phyloP scores from a whole-genome alignment of 495 filamentous ascomycete species.

The Neurospora terricola region DNA sequence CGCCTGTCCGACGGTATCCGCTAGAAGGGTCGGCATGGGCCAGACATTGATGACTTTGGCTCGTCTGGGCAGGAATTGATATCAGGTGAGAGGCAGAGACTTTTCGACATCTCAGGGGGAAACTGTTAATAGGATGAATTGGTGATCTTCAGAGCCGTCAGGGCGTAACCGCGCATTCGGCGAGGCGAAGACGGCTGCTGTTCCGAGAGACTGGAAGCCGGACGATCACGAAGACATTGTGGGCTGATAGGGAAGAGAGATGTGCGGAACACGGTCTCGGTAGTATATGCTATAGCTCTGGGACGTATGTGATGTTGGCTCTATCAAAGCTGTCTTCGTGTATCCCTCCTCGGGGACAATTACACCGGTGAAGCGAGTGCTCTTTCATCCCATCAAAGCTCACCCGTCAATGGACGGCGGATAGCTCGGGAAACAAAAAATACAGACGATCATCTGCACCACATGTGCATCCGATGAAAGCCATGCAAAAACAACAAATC shows the following conservation, averaged over 20 bases:
- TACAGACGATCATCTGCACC: not conserved
- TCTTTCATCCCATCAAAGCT: not conserved
- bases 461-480: not conserved
- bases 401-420: not conserved
- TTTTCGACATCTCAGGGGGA: slow-evolving; percentile 7
- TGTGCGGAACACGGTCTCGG: not conserved
- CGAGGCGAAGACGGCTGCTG: not conserved
- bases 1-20: slow-evolving; percentile 17
- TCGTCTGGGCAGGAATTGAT: not conserved
- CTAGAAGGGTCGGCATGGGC: slow-evolving; percentile 4
- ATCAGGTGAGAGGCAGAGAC: slow-evolving; percentile 26
- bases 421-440: not conserved
- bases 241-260: slow-evolving; percentile 1
- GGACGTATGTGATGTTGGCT: not conserved
- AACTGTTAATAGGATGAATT: not conserved
- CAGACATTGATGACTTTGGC: not conserved
- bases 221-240: slow-evolving; percentile 5
- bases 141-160: not conserved
- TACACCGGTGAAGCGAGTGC: not conserved
- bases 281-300: not conserved
- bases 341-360: not conserved
- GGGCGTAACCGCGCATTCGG: not conserved
- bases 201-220: not conserved
- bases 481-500: not conserved
- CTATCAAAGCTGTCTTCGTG: no score